Evolutionary conservation across 306 rosid species (phyloP).

Genomic region (Cucumis sativus): DNA sequence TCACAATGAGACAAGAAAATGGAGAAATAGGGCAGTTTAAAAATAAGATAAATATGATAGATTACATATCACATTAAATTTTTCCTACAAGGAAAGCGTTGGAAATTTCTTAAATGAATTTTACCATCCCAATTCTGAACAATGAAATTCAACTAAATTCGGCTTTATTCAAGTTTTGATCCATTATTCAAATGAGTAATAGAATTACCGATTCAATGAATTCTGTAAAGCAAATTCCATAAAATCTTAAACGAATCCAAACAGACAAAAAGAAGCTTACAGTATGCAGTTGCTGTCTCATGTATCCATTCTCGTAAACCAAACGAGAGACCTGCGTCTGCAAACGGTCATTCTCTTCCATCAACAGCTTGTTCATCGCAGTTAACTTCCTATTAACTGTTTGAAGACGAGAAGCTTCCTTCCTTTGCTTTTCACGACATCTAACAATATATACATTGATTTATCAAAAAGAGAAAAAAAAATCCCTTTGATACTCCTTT

Average conservation of each 20-base stretch:
- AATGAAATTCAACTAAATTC: not conserved
- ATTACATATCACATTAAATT: not conserved
- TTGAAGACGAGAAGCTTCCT: conserved; percentile 81
- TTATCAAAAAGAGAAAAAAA: not conserved
- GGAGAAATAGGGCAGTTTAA: not conserved
- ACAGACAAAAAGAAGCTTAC: conserved; percentile 17
- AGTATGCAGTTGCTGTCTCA: conserved; percentile 63
- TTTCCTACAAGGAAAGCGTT: not conserved
- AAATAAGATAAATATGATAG: not conserved
- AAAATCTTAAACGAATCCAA: not conserved
- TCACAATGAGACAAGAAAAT: not conserved
- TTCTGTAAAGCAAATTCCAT: not conserved
- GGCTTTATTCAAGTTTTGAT: not conserved
- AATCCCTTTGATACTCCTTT: not conserved
- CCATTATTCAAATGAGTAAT: not conserved
- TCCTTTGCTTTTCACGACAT: conserved; percentile 97
- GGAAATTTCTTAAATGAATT: not conserved
- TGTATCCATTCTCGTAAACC: conserved; percentile 80
- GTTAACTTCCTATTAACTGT: conserved; percentile 80
- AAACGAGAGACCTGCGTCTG: conserved; percentile 96
- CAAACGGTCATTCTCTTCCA: conserved; percentile 95
- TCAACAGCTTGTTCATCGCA: conserved; percentile 82
- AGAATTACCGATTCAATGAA: not conserved
- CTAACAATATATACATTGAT: conserved; percentile 17
- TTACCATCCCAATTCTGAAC: not conserved